phyloP scores from a whole-genome alignment of 1,284 basidiomycete genomes.

The Mrakiaceae sp. region DNA sequence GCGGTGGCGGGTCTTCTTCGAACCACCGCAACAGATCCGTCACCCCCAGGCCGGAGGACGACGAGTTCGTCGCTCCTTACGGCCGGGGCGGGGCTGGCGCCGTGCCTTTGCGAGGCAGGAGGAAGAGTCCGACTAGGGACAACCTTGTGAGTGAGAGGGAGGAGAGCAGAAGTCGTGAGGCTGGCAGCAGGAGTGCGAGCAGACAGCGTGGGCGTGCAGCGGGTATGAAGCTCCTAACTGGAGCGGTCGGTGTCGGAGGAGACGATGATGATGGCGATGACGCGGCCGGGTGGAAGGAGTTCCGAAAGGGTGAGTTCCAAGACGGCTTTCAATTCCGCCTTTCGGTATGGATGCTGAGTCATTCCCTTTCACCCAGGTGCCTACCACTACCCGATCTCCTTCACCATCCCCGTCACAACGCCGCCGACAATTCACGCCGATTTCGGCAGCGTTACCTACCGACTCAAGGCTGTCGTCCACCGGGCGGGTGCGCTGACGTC shows the following conservation, averaged over 20 bases:
- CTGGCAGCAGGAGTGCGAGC: constrained; percentile 3
- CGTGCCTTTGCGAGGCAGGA: constrained; percentile 14
- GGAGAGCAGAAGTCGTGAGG: neutral
- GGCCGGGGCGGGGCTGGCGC: constrained; percentile 27
- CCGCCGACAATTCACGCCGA: constrained; percentile 71
- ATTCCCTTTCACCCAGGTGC: constrained; percentile 45
- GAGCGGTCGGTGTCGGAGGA: constrained; percentile 9
- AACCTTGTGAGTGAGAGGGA: neutral
- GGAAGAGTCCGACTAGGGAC: constrained; percentile 5
- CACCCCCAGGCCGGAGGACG: neutral
- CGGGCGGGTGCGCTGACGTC: constrained; percentile 69
- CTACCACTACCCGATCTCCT: constrained; percentile 89
- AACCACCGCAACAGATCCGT: neutral
- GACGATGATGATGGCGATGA: constrained; percentile 34
- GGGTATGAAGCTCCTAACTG: constrained; percentile 9
- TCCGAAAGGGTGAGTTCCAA: constrained; percentile 58
- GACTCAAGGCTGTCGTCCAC: constrained; percentile 68
- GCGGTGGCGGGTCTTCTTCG: neutral
- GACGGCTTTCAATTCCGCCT: neutral
- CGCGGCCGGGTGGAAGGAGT: constrained; percentile 65
- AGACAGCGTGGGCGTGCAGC: constrained; percentile 9
- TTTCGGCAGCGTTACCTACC: constrained; percentile 70
- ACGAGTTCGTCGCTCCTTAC: constrained; percentile 18
- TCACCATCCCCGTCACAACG: constrained; percentile 66
- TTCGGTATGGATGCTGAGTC: neutral